Percentiles rank a stretch among this genome's conserved stretches.
Conservation (phyloP, 2,329 filamentous ascomycete genomes). For the Magnaporthiopsis incrustans region DNA sequence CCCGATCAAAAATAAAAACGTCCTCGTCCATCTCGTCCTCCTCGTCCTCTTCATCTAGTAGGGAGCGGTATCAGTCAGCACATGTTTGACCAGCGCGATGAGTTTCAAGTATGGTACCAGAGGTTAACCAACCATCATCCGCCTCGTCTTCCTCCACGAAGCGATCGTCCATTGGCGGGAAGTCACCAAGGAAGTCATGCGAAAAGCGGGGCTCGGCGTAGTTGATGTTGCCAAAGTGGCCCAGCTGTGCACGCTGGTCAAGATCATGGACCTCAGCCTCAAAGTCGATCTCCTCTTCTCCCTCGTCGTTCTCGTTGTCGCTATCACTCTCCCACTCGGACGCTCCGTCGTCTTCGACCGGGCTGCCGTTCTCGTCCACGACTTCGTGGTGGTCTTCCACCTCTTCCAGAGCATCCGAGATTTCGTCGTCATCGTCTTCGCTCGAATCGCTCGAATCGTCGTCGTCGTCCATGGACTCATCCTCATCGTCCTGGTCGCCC, state of each 20-base stretch:
- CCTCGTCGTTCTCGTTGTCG: constrained; percentile 33
- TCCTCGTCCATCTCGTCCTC: constrained; percentile 65
- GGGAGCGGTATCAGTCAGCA: constrained; percentile 17
- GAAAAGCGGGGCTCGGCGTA: constrained; percentile 27
- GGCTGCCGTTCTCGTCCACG: constrained; percentile 54
- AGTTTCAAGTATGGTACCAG: neutral
- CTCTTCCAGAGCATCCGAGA: constrained; percentile 29
- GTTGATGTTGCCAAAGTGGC: constrained; percentile 39
- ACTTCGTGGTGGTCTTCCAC: constrained; percentile 39
- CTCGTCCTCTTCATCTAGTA: constrained; percentile 46
- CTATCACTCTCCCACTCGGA: constrained; percentile 52
- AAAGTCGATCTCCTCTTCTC: constrained; percentile 43
- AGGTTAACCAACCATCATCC: constrained; percentile 45
- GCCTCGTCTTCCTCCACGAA: constrained; percentile 50
- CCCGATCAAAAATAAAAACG: constrained; percentile 53
- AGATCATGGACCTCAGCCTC: constrained; percentile 48
- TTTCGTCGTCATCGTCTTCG: constrained; percentile 37
- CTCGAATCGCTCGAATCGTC: constrained; percentile 41
- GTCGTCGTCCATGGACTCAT: constrained; percentile 53
- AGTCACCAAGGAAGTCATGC: constrained; percentile 41
- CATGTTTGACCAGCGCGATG: neutral
- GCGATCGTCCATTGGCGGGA: constrained; percentile 33
- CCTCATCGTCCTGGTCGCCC: constrained; percentile 58
- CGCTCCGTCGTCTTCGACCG: constrained; percentile 37
- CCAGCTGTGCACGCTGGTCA: constrained; percentile 32